Conservation (phyloP, 2,329 filamentous ascomycete species). For the Xylariales sp. region DNA sequence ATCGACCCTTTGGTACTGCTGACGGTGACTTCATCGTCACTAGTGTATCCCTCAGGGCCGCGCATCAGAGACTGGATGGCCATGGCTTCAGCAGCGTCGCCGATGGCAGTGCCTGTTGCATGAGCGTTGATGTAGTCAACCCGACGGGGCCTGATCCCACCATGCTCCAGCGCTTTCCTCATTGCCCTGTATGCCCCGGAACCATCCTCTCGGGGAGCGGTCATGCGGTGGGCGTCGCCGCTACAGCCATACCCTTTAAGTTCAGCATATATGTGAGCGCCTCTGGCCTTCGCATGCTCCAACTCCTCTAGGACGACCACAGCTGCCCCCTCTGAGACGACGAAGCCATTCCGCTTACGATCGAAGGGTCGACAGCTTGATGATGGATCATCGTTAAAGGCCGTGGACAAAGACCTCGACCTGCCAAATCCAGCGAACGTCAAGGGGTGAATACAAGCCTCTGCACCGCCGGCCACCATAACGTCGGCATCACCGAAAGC, state of each 20-base stretch:
- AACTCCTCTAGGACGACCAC: slow-evolving; percentile 85
- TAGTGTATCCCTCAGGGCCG: slow-evolving; percentile 61
- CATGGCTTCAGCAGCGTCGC: slow-evolving; percentile 80
- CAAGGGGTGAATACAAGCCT: slow-evolving; percentile 93
- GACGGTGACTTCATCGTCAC: slow-evolving; percentile 65
- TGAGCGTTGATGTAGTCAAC: slow-evolving; percentile 96
- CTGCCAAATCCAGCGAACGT: slow-evolving; percentile 88
- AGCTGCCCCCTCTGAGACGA: slow-evolving; percentile 88
- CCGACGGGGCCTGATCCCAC: slow-evolving; percentile 59
- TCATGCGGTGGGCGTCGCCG: slow-evolving; percentile 90
- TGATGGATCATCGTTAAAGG: slow-evolving; percentile 67
- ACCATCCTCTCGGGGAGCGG: slow-evolving; percentile 79
- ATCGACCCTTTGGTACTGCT: slow-evolving; percentile 93
- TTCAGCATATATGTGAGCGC: slow-evolving; percentile 83
- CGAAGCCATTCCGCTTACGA: slow-evolving; percentile 72
- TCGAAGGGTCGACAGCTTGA: slow-evolving; percentile 86
- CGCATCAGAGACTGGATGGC: slow-evolving; percentile 77
- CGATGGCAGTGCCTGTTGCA: slow-evolving; percentile 80
- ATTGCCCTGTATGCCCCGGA: slow-evolving; percentile 79
- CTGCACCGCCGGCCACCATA: slow-evolving; percentile 93
- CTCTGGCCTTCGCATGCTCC: slow-evolving; percentile 76
- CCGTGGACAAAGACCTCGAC: slow-evolving; percentile 78
- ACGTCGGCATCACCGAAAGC: slow-evolving; percentile 87
- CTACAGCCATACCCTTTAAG: slow-evolving; percentile 85
- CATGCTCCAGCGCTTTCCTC: slow-evolving; percentile 73